A percentile compares a stretch with the other conserved stretches of the same genome.
Conservation (phyloP, 2,329 filamentous ascomycete genomes). For the Aspergillus hortae region DNA sequence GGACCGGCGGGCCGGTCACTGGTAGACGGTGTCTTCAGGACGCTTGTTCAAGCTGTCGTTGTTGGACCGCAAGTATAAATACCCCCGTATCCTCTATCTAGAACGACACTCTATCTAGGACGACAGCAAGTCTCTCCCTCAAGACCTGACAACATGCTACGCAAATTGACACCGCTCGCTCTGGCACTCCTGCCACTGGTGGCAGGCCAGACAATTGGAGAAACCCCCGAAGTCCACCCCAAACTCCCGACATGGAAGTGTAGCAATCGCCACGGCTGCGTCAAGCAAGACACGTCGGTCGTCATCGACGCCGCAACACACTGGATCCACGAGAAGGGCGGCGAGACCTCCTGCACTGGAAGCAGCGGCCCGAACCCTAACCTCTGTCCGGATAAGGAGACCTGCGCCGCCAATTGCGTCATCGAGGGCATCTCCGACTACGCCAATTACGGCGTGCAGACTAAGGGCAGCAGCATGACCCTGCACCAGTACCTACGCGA, state of each 20-base stretch:
- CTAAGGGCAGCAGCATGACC: conserved; percentile 44
- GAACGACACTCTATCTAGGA: neutral
- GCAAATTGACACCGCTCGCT: conserved; percentile 7
- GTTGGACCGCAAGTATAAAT: neutral
- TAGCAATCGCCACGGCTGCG: conserved; percentile 47
- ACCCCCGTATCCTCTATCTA: neutral
- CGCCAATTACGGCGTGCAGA: conserved; percentile 48
- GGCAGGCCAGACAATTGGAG: conserved; percentile 52
- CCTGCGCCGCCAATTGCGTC: conserved; percentile 54
- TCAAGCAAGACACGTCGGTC: conserved; percentile 47
- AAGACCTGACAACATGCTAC: conserved; percentile 11
- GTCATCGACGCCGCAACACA: conserved; percentile 54
- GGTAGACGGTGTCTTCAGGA: too few relatives aligned
- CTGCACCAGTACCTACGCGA: conserved; percentile 43
- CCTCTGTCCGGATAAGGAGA: conserved; percentile 45
- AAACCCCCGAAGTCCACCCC: conserved; percentile 47
- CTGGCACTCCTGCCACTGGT: conserved; percentile 41
- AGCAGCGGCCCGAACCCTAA: conserved; percentile 44
- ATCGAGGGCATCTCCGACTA: conserved; percentile 53
- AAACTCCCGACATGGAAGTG: conserved; percentile 50
- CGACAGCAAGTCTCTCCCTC: neutral
- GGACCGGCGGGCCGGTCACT: neutral
- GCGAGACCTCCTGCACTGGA: conserved; percentile 51
- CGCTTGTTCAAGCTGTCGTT: too few relatives aligned
- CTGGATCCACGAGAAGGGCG: conserved; percentile 45